phyloP scores from a whole-genome alignment of 305 asterid genomes.

The Fraxinus paxiana region DNA sequence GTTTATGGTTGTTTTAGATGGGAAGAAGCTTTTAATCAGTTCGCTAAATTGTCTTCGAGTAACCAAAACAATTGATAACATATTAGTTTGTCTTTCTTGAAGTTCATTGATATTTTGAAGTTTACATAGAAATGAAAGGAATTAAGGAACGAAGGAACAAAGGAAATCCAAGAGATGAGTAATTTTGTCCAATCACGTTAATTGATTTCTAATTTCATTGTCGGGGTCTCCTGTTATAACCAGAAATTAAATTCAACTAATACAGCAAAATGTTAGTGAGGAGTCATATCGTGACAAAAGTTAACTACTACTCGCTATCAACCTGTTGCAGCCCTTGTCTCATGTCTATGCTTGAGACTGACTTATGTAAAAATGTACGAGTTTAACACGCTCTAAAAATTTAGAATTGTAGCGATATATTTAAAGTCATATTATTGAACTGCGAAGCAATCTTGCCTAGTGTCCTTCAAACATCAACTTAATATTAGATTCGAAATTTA shows the following conservation, averaged over 20 bases:
- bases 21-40: background rate
- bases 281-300: background rate
- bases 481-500: conserved; percentile 14
- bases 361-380: background rate
- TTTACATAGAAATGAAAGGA: background rate
- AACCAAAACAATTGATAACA: background rate
- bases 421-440: background rate
- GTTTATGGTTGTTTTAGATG: background rate
- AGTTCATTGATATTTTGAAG: background rate
- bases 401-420: background rate
- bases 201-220: background rate
- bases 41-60: background rate
- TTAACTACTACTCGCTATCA: background rate
- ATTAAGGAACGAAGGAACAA: background rate
- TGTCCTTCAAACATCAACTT: background rate
- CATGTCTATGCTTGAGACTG: background rate
- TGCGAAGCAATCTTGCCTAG: background rate
- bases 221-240: background rate
- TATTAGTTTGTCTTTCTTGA: background rate
- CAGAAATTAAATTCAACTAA: background rate
- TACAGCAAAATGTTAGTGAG: background rate
- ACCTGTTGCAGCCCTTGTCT: background rate
- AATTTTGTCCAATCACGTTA: background rate
- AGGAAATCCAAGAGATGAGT: background rate
- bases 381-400: background rate